phyloP scores from a whole-genome alignment of 306 rosid genomes.

The barrel medic (Medicago truncatula) region DNA sequence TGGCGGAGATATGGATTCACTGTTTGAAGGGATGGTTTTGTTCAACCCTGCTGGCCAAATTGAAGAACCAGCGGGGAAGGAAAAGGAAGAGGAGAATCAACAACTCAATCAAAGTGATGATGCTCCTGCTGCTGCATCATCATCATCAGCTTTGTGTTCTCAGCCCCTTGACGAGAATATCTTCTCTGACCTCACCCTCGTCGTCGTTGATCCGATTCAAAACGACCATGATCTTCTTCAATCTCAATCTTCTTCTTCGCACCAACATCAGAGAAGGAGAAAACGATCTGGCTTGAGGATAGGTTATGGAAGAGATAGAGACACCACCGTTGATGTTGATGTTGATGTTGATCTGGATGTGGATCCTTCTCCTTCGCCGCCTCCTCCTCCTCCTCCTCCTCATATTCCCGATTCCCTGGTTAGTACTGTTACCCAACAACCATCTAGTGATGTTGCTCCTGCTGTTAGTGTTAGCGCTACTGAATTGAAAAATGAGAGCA shows the following conservation, averaged over 20 bases:
- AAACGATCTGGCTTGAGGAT: slow-evolving; percentile 70
- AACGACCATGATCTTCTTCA: slow-evolving; percentile 37
- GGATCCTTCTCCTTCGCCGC: neutral
- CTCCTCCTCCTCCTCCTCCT: slow-evolving; percentile 20
- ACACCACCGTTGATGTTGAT: slow-evolving; percentile 12
- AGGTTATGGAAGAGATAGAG: slow-evolving; percentile 75
- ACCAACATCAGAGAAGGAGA: slow-evolving; percentile 47
- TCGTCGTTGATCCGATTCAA: slow-evolving; percentile 52
- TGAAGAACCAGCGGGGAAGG: neutral
- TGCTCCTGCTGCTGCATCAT: slow-evolving; percentile 17
- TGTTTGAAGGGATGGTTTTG: slow-evolving; percentile 82
- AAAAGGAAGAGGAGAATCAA: neutral
- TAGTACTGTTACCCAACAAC: slow-evolving; percentile 12
- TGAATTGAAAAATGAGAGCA: neutral
- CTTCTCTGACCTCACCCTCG: slow-evolving; percentile 75
- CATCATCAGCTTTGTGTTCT: slow-evolving; percentile 41
- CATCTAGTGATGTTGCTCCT: neutral
- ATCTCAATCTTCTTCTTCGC: slow-evolving; percentile 17
- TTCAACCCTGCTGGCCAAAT: slow-evolving; percentile 58
- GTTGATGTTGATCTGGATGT: slow-evolving; percentile 15
- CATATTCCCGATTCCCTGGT: slow-evolving; percentile 21
- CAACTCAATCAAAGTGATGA: slow-evolving; percentile 37
- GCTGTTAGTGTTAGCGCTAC: neutral
- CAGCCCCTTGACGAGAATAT: slow-evolving; percentile 85
- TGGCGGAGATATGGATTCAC: slow-evolving; percentile 66